Conservation (phyloP, 2,329 filamentous ascomycete genomes). For the Neonectria faginata region DNA sequence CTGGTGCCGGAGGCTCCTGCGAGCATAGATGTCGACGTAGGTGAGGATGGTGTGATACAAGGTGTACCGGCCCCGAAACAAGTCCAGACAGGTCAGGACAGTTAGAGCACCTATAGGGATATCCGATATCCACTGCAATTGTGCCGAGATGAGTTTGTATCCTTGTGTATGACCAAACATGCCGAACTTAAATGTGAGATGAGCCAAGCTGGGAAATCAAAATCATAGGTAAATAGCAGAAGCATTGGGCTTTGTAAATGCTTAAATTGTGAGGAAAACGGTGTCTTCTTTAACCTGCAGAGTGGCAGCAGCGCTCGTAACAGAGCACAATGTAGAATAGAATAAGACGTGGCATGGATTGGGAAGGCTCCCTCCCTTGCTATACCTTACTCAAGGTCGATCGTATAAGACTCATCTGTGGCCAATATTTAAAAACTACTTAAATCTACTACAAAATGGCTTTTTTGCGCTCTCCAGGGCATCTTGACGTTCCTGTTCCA, state of each 20-base stretch:
- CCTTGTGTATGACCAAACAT: not conserved
- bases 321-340: no score
- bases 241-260: no score
- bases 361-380: no score
- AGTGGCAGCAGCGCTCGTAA: no score
- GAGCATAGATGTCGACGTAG: conserved; percentile 8
- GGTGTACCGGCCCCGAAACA: conserved; percentile 9
- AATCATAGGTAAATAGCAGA: no score
- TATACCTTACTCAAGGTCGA: no score
- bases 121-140: not conserved
- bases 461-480: conserved; percentile 14
- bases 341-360: no score
- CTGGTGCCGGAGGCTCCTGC: conserved; percentile 20
- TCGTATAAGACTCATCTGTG: no score
- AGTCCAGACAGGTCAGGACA: not conserved
- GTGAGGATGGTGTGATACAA: conserved; percentile 16
- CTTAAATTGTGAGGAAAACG: no score
- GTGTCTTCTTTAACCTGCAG: no score
- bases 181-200: not conserved
- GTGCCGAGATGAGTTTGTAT: not conserved
- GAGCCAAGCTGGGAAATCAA: not conserved
- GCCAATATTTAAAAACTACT: not conserved
- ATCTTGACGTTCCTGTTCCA: not conserved
- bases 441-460: conserved; percentile 7
- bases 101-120: not conserved